Conservation (phyloP, 1,284 basidiomycete genomes). For the Inonotus hispidus region DNA sequence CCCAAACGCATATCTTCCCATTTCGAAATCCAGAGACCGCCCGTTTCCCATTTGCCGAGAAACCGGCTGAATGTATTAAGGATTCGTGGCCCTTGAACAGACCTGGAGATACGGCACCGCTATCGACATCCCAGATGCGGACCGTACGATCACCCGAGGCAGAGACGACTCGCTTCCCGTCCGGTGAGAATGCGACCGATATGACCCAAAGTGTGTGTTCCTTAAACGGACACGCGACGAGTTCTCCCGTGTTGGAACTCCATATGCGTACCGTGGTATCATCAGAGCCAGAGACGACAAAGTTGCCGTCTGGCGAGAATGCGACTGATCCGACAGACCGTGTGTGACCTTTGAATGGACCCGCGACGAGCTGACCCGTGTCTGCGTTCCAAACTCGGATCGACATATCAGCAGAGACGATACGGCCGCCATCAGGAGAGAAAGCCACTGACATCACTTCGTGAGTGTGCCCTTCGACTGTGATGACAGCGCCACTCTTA, state of each 20-base stretch:
- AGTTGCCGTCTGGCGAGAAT: background rate
- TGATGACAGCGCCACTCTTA: too few species aligned
- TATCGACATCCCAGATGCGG: background rate
- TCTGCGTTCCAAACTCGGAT: background rate
- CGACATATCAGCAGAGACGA: background rate
- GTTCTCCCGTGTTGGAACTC: background rate
- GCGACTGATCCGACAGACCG: background rate
- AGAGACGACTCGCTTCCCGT: background rate
- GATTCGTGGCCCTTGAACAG: background rate
- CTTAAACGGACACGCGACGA: background rate
- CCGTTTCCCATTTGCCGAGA: constrained; percentile 1
- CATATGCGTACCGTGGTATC: background rate
- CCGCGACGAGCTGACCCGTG: background rate
- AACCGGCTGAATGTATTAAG: background rate
- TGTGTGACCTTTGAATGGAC: background rate
- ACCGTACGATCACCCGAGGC: background rate
- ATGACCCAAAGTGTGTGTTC: background rate
- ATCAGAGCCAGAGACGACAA: background rate
- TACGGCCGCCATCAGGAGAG: background rate
- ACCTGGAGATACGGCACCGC: background rate
- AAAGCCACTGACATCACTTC: background rate
- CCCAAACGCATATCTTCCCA: background rate
- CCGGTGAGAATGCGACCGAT: constrained; percentile 8
- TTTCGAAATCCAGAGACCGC: too few species aligned
- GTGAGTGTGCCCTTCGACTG: background rate